A percentile compares a stretch with the other conserved stretches of the same genome.
Evolutionary conservation across 2,329 filamentous ascomycete genomes (phyloP).

Genomic region (Plectosphaerella plurivora): DNA sequence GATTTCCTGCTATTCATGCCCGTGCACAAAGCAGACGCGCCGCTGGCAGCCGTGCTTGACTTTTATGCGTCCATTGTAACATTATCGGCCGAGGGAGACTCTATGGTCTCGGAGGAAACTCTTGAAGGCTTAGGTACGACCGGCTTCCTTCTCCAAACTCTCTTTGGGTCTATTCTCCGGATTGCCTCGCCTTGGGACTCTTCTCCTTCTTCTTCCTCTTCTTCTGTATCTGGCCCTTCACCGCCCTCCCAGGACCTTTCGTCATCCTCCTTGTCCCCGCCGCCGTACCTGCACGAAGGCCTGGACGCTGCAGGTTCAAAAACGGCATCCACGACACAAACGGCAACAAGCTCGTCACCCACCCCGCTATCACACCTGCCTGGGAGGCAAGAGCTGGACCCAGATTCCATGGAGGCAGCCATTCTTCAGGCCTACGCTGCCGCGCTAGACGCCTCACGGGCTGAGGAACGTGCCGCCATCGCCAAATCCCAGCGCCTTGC

Average conservation of each 20-base stretch:
- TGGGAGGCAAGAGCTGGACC: background rate
- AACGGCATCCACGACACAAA: background rate
- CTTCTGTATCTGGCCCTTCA: constrained; percentile 8
- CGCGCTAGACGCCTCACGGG: background rate
- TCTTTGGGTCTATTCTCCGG: constrained; percentile 73
- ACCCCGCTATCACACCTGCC: background rate
- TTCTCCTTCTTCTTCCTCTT: constrained; percentile 18
- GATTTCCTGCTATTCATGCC: constrained; percentile 93
- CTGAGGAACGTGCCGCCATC: constrained; percentile 1
- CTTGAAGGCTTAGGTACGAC: constrained; percentile 92
- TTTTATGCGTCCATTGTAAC: constrained; percentile 89
- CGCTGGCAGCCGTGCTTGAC: constrained; percentile 77
- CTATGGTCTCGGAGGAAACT: constrained; percentile 83
- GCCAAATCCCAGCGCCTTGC: constrained; percentile 1
- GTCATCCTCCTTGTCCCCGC: background rate
- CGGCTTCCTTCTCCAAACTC: constrained; percentile 63
- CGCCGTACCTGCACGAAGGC: background rate
- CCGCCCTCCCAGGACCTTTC: constrained; percentile 1
- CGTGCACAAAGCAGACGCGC: constrained; percentile 55
- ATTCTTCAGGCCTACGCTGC: constrained; percentile 1
- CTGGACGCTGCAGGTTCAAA: too few species aligned
- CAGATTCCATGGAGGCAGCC: background rate
- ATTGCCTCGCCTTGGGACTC: constrained; percentile 49
- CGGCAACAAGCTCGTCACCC: background rate
- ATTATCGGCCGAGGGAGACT: constrained; percentile 91